Evolutionary conservation across 345 rosid genomes (phyloP), one percentile per base, ranked within the genome.

Genomic region (Eucalyptus marginata): DNA sequence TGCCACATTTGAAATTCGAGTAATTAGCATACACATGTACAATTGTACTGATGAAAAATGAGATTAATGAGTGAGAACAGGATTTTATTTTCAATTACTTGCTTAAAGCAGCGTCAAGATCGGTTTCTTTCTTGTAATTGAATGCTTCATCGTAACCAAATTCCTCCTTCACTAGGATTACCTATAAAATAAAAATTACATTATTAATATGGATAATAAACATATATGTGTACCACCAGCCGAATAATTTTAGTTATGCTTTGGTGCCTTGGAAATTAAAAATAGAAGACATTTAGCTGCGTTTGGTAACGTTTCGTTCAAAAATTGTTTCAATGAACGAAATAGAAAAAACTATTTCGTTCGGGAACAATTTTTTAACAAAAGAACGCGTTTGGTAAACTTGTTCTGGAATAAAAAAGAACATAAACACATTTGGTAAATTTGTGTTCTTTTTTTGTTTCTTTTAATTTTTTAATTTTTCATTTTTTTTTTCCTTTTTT

Each of bases 121-220:
- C 91, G 4, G 93, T 88, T 89, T 93, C 94, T 36, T 86, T 90
- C 13, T 92, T 87, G 93, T 93, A 93, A 91, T 93, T 93, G 93
- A 94, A 93, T 11, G 94, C 95, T 25, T 93, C 94, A 85, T 94
- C 94, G 24, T 90, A 94, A 46, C 96, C 95, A 13, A 92, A 87
- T 87, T 94, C 93, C 84, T 93, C 94, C 87, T 93, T 94, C 4
- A 93, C 46, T 2, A 94, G 90, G 68, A 87, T 90, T 10, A 93
- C 93, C 94, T 93, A 68, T 29, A 80, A 59, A 31, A 86, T 27
- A 33, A 16, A 52, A 58, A 40, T 17, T 49, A 15, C 33, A 22
- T 25, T 16, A 43, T 20, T 16, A 16, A n/a, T 36, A n/a, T 51
- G 58, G 54, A 58, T 46, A 7, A 40, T 25, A 44, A 51, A 16